Conservation (phyloP, 306 rosid genomes). For the Lathyrus sativus region DNA sequence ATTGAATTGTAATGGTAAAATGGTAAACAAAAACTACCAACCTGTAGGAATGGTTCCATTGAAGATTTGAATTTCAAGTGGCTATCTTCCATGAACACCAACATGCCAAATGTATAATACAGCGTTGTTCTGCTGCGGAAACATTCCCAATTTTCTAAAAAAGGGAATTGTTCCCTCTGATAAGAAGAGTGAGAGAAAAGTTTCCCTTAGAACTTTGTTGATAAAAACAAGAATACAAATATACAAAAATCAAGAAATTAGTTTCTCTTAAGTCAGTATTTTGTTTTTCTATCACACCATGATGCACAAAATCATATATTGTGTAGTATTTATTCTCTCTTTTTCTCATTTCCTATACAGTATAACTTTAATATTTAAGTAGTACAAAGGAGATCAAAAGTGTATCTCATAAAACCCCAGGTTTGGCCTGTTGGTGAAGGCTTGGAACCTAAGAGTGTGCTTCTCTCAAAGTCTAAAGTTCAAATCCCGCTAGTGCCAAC, state of each 20-base stretch:
- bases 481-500: too few relatives aligned
- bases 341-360: background rate
- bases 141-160: constrained; percentile 47
- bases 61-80: constrained; percentile 47
- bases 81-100: constrained; percentile 54
- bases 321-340: background rate
- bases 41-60: constrained; percentile 52
- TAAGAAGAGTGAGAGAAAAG: constrained; percentile 22
- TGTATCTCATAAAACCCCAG: constrained; percentile 1
- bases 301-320: constrained; percentile 6
- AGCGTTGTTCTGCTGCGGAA: constrained; percentile 50
- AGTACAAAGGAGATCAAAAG: constrained; percentile 25
- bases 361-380: background rate
- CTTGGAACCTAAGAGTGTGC: too few relatives aligned
- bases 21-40: constrained; percentile 33
- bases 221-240: constrained; percentile 7
- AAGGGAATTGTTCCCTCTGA: constrained; percentile 48
- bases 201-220: constrained; percentile 13
- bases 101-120: constrained; percentile 46
- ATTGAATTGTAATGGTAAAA: constrained; percentile 15
- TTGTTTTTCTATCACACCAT: background rate
- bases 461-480: too few relatives aligned
- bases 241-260: constrained; percentile 1
- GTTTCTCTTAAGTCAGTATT: background rate
- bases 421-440: too few relatives aligned